Evolutionary conservation across 164 flowering plant genomes (phyloP).

Genomic region (Nymphaea thermarum): DNA sequence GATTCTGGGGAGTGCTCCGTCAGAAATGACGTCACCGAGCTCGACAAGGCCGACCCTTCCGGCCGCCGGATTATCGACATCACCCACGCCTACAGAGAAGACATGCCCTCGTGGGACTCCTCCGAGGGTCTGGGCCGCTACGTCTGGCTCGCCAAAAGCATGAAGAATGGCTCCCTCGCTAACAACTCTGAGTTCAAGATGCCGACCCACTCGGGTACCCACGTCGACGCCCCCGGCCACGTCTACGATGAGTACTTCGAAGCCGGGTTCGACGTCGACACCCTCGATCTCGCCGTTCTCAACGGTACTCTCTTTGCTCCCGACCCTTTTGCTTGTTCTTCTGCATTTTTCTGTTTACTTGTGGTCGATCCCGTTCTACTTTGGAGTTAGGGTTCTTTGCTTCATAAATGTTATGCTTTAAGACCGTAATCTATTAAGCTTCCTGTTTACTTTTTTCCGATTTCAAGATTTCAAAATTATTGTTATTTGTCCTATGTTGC

Average conservation of each 20-base stretch:
- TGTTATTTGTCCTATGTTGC: not conserved
- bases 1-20: not conserved
- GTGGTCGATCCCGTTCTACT: no score
- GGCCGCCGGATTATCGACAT: conserved; percentile 67
- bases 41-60: not conserved
- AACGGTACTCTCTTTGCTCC: conserved; percentile 34
- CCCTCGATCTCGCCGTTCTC: conserved; percentile 69
- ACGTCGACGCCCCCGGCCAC: conserved; percentile 89
- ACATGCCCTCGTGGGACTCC: conserved; percentile 46
- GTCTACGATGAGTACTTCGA: conserved; percentile 66
- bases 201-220: conserved; percentile 79
- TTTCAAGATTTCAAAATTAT: not conserved
- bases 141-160: conserved; percentile 49
- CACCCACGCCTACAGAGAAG: conserved; percentile 36
- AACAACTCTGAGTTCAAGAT: conserved; percentile 71
- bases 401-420: no score
- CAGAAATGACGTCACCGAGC: not conserved
- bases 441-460: not conserved
- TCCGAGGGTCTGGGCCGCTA: conserved; percentile 53
- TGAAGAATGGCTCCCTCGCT: conserved; percentile 75
- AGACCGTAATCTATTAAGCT: not conserved
- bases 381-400: no score
- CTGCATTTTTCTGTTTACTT: no score
- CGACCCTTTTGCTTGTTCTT: no score
- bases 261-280: conserved; percentile 83